Evolutionary conservation across 2,329 filamentous ascomycete genomes (phyloP).

Genomic region (Paecilomyces formosus): DNA sequence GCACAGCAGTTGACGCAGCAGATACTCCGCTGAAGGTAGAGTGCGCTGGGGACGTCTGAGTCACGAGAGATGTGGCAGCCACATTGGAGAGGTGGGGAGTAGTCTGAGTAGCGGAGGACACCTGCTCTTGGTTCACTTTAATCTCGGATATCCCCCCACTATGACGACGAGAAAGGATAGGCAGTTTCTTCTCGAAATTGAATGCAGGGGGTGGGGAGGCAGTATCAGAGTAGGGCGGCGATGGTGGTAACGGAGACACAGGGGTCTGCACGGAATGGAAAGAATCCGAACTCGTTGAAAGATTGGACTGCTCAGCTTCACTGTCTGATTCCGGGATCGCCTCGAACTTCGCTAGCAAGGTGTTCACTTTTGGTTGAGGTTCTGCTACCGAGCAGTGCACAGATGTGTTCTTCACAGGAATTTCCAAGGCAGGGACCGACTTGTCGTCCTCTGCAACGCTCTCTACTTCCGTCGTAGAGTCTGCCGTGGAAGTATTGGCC

Average conservation of each 20-base stretch:
- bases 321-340: conserved; percentile 17
- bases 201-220: conserved; percentile 14
- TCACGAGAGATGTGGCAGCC: background rate
- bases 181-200: conserved; percentile 2
- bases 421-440: background rate
- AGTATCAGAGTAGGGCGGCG: conserved; percentile 9
- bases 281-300: conserved; percentile 34
- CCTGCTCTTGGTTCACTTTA: conserved; percentile 15
- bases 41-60: background rate
- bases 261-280: conserved; percentile 31
- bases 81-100: background rate
- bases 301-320: conserved; percentile 18
- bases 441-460: background rate
- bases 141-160: conserved; percentile 20
- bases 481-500: background rate
- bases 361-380: conserved; percentile 17
- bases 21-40: background rate
- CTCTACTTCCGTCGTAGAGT: background rate
- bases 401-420: conserved; percentile 6
- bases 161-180: conserved; percentile 8
- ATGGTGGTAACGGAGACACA: conserved; percentile 7
- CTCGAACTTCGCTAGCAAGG: conserved; percentile 32
- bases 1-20: background rate
- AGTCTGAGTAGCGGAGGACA: conserved; percentile 4
- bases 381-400: background rate